phyloP scores from a whole-genome alignment of 2,329 filamentous ascomycete genomes.

The Talaromyces sp. region DNA sequence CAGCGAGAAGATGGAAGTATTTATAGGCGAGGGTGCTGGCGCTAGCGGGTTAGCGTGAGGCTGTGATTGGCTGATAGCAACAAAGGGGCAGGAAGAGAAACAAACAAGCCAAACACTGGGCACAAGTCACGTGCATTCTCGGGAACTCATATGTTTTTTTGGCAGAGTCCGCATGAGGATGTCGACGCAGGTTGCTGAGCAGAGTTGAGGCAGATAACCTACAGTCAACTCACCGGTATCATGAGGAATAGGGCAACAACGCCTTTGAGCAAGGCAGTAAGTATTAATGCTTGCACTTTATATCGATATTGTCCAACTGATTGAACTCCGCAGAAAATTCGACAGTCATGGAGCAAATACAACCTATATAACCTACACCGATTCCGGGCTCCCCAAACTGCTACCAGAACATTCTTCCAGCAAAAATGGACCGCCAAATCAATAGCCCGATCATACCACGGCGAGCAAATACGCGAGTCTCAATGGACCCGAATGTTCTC shows the following conservation, averaged over 20 bases:
- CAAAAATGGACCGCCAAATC: constrained; percentile 96
- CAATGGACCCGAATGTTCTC: constrained; percentile 94
- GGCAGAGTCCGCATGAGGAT: constrained; percentile 25
- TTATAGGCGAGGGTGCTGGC: constrained; percentile 20
- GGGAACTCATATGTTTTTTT: constrained; percentile 9
- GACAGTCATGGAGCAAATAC: constrained; percentile 96
- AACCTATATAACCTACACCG: constrained; percentile 84
- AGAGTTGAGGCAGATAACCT: background rate
- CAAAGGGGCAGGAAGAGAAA: background rate
- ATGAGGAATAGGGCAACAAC: constrained; percentile 45
- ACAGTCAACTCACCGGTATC: constrained; percentile 21
- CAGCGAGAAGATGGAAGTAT: constrained; percentile 25
- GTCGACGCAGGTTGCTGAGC: background rate
- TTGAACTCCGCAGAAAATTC: constrained; percentile 63
- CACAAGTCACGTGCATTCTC: constrained; percentile 23
- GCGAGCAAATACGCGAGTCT: constrained; percentile 86
- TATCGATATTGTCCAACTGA: background rate
- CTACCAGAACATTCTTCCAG: constrained; percentile 75
- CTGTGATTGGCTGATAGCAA: constrained; percentile 15
- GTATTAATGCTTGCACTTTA: constrained; percentile 9
- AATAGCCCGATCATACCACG: constrained; percentile 78
- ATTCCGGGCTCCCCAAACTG: constrained; percentile 43
- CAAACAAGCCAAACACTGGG: constrained; percentile 6
- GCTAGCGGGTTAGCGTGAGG: constrained; percentile 25
- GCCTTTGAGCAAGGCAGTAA: constrained; percentile 37